Evolutionary conservation across 2,329 filamentous ascomycete species (phyloP).

Genomic region (Helotiales sp.): DNA sequence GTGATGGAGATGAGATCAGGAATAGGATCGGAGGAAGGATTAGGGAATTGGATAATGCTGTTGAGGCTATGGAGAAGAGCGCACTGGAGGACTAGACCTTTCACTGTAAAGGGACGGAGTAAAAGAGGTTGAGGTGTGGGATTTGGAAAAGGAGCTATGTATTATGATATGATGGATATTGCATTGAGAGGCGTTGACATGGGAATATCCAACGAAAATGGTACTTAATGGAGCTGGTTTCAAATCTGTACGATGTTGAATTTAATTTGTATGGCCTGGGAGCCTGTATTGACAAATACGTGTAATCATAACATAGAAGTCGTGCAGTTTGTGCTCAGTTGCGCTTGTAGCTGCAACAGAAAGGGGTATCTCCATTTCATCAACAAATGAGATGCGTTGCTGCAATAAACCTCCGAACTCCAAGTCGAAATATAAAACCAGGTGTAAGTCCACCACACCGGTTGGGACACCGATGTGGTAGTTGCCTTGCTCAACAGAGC

Average conservation of each 20-base stretch:
- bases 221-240: not conserved
- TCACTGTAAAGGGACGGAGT: not conserved
- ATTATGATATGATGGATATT: not conserved
- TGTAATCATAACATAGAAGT: constrained; percentile 10
- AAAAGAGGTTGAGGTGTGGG: not conserved
- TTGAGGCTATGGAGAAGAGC: constrained; percentile 42
- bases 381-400: constrained; percentile 2
- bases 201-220: not conserved
- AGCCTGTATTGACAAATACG: not conserved
- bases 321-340: constrained; percentile 1
- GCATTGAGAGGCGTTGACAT: not conserved
- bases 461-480: not conserved
- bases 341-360: constrained; percentile 5
- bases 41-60: constrained; percentile 46
- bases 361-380: constrained; percentile 10
- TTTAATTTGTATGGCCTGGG: not conserved
- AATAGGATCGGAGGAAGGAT: constrained; percentile 44
- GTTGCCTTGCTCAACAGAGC: not conserved
- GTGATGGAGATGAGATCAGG: constrained; percentile 42
- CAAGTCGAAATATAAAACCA: not conserved
- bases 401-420: not conserved
- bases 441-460: not conserved
- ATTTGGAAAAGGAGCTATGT: not conserved
- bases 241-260: constrained; percentile 1
- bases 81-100: constrained; percentile 38